Evolutionary conservation across 305 asterid species (phyloP), one percentile per base, ranked within the genome.

Genomic region (Coffea humblotiana): DNA sequence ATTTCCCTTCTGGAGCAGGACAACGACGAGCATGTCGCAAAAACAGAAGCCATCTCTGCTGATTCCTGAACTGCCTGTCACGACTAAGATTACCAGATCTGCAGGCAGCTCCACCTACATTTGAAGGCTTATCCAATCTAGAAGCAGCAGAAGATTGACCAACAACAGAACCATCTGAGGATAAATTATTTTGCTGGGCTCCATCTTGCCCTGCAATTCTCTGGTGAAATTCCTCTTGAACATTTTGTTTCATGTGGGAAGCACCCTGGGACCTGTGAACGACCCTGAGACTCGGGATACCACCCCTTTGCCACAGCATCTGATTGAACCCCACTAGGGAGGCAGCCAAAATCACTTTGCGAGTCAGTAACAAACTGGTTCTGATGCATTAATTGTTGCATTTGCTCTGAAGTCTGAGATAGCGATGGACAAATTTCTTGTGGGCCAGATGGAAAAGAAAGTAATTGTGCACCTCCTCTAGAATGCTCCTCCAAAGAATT

Each of bases 1-100:
- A 96, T 89, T 92, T 90, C 83, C 98, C 98, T 87, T 87, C 95
- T 67, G 93, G 91, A 82, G 85, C 88, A 78, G 91, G 88, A 86
- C 99, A 96, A 69, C 87, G 86, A 29, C 98, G 96, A 73, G 98
- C 99, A 89, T 96, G 99, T 78, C 86, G 80, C 89, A 94, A 83
- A 89, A 93, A 96, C 72, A 96, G 88, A 72, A 96, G 88, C 98
- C 98, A 94, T 83, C 84, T 91, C 86, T 79, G 89, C 83, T 91
- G 95, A 88, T 94, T 88, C 81, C 10, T 80, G 84, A 80, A 91
- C 86, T 90, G 89, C 72, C 82, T 83, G 52, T 93, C 97, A 51
- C 88, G 92, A 76, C 87, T 83, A 74, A 84, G 84, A 80, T 81
- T 79, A 77, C 85, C 84, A 72, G 89, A 84, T 81, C 82, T 89